Evolutionary conservation across 345 rosid species (phyloP).

Genomic region (Pugionium cornutum): DNA sequence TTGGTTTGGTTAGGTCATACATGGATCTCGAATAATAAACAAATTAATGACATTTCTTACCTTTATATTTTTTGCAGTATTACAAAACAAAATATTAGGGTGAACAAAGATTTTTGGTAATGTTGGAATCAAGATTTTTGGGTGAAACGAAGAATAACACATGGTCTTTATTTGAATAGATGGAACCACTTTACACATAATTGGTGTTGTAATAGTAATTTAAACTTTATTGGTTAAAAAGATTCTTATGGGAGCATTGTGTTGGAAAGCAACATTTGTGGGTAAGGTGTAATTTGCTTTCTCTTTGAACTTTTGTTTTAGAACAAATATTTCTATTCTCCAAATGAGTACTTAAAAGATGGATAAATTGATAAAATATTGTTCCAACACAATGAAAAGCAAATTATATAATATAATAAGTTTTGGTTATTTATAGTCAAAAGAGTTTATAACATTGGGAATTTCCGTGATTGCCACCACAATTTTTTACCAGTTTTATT

Average conservation of each 20-base stretch:
- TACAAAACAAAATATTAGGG: not conserved
- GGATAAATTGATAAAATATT: too few species aligned
- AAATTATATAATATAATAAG: too few species aligned
- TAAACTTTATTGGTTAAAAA: conserved; percentile 13
- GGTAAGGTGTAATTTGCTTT: conserved; percentile 35
- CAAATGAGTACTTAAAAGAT: too few species aligned
- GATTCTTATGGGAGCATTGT: too few species aligned
- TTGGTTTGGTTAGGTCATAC: conserved; percentile 40
- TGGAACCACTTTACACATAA: not conserved
- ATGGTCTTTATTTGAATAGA: conserved; percentile 4
- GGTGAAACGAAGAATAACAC: not conserved
- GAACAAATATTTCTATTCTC: too few species aligned
- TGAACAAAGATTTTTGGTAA: conserved; percentile 5
- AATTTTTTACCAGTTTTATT: too few species aligned
- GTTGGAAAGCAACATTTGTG: conserved; percentile 40
- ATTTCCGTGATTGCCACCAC: too few species aligned
- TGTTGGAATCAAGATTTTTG: conserved; percentile 1
- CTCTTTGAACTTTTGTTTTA: conserved; percentile 25
- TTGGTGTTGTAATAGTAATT: conserved; percentile 16
- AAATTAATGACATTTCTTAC: conserved; percentile 30
- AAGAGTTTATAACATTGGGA: too few species aligned
- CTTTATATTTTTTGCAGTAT: not conserved
- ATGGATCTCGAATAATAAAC: conserved; percentile 21
- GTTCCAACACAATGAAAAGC: too few species aligned
- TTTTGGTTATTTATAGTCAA: too few species aligned